Conservation (phyloP, 2,329 filamentous ascomycete species). For the Ophiostoma sp. region DNA sequence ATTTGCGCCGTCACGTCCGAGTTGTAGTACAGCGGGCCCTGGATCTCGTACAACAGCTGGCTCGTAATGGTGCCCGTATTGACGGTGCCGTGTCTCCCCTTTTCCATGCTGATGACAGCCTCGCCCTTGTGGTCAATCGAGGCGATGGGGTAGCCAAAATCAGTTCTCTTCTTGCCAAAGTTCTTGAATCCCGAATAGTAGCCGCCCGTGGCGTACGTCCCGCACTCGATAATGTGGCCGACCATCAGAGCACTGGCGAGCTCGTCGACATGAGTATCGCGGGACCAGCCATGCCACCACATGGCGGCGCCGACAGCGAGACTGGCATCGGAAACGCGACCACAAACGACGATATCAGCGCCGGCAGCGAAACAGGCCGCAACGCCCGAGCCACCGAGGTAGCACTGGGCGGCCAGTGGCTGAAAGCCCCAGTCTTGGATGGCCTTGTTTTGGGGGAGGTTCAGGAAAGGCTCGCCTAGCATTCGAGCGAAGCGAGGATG, state of each 20-base stretch:
- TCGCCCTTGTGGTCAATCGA: conserved; percentile 48
- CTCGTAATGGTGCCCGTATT: conserved; percentile 29
- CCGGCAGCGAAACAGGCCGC: conserved; percentile 38
- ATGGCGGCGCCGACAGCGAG: conserved; percentile 49
- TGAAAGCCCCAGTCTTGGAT: conserved; percentile 29
- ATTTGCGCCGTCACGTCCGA: conserved; percentile 39
- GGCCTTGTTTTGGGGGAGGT: conserved; percentile 26
- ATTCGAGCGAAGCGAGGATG: neutral
- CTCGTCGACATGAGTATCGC: conserved; percentile 43
- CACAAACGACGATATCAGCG: conserved; percentile 43
- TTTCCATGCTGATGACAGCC: conserved; percentile 34
- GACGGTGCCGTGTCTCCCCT: conserved; percentile 31
- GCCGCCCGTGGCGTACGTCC: conserved; percentile 47
- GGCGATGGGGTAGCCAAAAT: conserved; percentile 50
- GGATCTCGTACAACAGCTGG: conserved; percentile 43
- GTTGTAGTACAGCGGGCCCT: conserved; percentile 41
- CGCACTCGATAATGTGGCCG: conserved; percentile 48
- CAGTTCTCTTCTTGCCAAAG: conserved; percentile 43
- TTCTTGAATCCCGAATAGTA: conserved; percentile 51
- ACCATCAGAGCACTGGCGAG: conserved; percentile 47
- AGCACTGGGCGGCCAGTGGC: conserved; percentile 33
- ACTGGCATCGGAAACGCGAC: conserved; percentile 42
- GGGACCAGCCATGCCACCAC: conserved; percentile 50
- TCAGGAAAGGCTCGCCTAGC: conserved; percentile 27
- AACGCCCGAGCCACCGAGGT: conserved; percentile 46